Percentiles rank a stretch among this genome's conserved stretches.
phyloP scores from a whole-genome alignment of 192 early-diverging fungal genomes.

The Backusella sp. region DNA sequence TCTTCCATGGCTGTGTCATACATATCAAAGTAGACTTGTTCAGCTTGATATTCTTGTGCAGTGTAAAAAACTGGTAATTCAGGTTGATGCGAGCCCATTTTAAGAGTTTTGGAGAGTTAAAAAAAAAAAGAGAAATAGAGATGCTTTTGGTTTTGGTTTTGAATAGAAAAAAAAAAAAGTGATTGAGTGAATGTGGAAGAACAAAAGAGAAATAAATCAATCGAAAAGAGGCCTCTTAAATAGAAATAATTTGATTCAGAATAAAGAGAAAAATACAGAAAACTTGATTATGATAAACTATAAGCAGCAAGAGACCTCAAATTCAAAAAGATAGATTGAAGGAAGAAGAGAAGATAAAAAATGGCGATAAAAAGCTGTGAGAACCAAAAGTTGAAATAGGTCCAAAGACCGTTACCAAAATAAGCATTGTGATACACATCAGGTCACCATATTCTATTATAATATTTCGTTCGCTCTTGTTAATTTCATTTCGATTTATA shows the following conservation, averaged over 20 bases:
- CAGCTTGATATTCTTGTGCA: conserved; percentile 12
- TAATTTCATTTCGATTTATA: background rate
- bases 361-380: background rate
- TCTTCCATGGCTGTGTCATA: conserved; percentile 3
- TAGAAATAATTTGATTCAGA: conserved; percentile 3
- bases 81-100: background rate
- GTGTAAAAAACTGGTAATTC: background rate
- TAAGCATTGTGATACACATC: background rate
- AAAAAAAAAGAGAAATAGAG: background rate
- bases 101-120: background rate
- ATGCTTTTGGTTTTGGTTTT: background rate
- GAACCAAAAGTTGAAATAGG: background rate
- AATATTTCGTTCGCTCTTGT: background rate
- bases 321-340: conserved; percentile 8
- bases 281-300: conserved; percentile 6
- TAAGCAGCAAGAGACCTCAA: background rate
- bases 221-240: conserved; percentile 4
- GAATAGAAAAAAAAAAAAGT: background rate
- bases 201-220: background rate
- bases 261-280: conserved; percentile 5
- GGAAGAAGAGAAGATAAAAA: background rate
- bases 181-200: background rate
- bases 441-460: background rate
- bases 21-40: conserved; percentile 9
- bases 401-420: background rate